Evolutionary conservation across 352 stramenopile genomes (phyloP), one percentile per base, ranked within the genome.

Genomic region (Peronosclerospora sorghi): DNA sequence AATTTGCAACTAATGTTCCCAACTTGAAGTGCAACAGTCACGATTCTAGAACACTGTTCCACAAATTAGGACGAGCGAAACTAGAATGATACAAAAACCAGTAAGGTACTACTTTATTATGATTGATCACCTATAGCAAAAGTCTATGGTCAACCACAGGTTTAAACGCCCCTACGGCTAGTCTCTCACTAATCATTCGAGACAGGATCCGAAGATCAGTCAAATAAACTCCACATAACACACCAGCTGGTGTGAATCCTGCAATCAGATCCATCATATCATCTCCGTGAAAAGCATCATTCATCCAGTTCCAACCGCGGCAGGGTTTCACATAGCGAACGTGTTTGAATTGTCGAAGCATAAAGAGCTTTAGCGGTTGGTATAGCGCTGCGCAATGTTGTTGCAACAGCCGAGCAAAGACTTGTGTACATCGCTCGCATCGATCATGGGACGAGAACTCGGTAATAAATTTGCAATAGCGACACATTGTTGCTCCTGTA

Each of bases 171-270:
- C 52, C 52, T 7, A 46, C 26, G 12, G 52, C 52, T 9, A 56
- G 32, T 39, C 40, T 45, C 17, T 41, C 18, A 1, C 28, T 26
- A 20, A 51, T 45, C 21, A 56, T 32, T 27, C 40, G 51, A 21
- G 20, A 28, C 17, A 24, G 27, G n/a, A 61, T 56, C 1, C 46
- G 41, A 8, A 56, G 41, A 47, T 61, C 54, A 14, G 43, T 58
- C 48, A 62, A 29, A 35, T 62, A 62, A 10, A 62, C 38, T 17
- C 54, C 54, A 24, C 54, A 62, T 6, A 62, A 43, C 27, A 62
- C 54, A 23, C 48, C 54, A 17, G 20, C 37, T 18, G 48, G 41
- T 1, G 54, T 47, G 8, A 62, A 62, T 8, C 54, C 54, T 7
- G 48, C 54, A 24, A 62, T 58, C 17, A 62, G 23, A 26, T 62